Base-by-base conservation (phyloP, 495 filamentous ascomycete genomes). In the Penicillium pancosmium region DNA sequence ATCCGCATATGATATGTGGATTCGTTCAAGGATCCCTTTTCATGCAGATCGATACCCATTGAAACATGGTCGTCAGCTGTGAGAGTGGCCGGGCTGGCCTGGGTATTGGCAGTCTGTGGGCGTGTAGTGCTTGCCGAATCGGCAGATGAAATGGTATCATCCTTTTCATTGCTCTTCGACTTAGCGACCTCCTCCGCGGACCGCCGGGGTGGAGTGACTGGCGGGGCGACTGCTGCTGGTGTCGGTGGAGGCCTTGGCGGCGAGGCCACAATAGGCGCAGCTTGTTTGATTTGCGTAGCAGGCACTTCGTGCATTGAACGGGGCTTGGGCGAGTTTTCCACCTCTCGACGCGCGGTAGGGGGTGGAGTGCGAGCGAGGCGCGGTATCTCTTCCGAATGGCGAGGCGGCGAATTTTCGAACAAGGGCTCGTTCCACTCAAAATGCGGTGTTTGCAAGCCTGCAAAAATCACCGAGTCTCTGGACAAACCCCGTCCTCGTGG, bases 1-100 rank as follows among this genome's bases (percentile, higher is more conserved):
- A 96, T 84, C 10, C 94, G 89, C 27, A 98, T 80, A 69, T 98
- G 94, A 71, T 97, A 98, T 3, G 95, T 97, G 0, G 93, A 96
- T 68, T 98, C 92, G 48, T 89, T 89, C 25, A 96, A 77, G 0
- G 87, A 86, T 23, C 94, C 94, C 15, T 84, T 84, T 68, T 96
- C 91, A 64, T 98, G 95, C 43, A 88, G 83, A 59, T 90, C 89
- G 57, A 98, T 92, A 8, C 91, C 94, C 72, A 91, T 91, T 27
- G 85, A 80, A 11, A 97, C 83, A 68, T 98, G 94, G 55, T 97
- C 88, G 52, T 98, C 94, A 1, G 90, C 82, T 0, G 88, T 83
- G 56, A 93, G 73, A 5, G 87, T 80, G 5, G 80, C 71, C 36
- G 84, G 73, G 3, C 73, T 57, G 3, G 72, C 64, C 38, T 72